These are phyloP conservation scores for Neopestalotiopsis sp. DNA, from an alignment of 2,329 filamentous ascomycete species.

Conservation along the genomic window DNA sequence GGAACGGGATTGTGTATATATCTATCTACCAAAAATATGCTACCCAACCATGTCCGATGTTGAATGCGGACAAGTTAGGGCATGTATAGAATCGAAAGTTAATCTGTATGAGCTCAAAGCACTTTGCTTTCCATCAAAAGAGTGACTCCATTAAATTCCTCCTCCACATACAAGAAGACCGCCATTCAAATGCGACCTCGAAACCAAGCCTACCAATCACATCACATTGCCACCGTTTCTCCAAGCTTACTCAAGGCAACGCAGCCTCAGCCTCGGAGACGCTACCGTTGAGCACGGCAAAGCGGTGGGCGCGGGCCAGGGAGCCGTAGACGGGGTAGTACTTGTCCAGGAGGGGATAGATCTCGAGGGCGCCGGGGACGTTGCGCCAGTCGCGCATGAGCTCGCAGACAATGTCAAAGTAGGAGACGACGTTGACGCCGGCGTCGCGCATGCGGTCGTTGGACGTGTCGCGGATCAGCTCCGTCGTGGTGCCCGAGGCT, in stretches of 20 bases:
- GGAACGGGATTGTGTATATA: background rate
- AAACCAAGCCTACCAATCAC: too few relatives aligned
- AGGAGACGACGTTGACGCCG: constrained; percentile 66
- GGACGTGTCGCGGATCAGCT: constrained; percentile 64
- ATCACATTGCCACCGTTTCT: background rate
- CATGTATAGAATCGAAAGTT: background rate
- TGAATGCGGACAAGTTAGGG: background rate
- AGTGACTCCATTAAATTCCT: background rate
- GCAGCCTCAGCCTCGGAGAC: constrained; percentile 56
- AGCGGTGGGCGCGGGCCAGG: constrained; percentile 65
- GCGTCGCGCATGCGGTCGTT: constrained; percentile 71
- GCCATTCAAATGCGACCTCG: background rate
- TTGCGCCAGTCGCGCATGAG: constrained; percentile 74
- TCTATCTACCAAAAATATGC: background rate
- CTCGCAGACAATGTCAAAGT: constrained; percentile 70
- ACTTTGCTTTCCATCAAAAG: background rate
- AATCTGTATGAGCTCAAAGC: background rate
- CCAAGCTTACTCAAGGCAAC: constrained; percentile 22
- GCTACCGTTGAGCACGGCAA: constrained; percentile 64
- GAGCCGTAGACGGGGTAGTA: constrained; percentile 70
- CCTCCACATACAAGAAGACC: background rate
- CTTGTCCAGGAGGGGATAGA: constrained; percentile 68
- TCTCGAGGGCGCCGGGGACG: constrained; percentile 54
- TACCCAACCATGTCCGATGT: background rate
- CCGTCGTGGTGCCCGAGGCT: constrained; percentile 69